A percentile compares a stretch with the other conserved stretches of the same genome.
These are phyloP conservation scores for Hyaloscypha variabilis DNA, from an alignment of 495 filamentous ascomycete genomes.

Conservation along the genomic window DNA sequence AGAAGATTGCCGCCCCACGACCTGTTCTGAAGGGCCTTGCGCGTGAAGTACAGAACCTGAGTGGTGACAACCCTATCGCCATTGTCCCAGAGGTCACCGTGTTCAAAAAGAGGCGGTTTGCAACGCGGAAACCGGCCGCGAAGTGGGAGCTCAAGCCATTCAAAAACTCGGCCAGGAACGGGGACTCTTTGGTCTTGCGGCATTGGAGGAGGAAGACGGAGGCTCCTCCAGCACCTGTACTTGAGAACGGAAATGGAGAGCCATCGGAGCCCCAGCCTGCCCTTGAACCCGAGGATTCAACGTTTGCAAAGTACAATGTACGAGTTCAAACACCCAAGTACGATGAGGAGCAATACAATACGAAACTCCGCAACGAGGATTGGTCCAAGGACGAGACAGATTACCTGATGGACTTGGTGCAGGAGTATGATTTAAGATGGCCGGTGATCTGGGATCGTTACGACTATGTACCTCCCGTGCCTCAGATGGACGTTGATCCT, in stretches of 20 bases:
- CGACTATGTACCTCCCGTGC: conserved; percentile 63
- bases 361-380: conserved; percentile 67
- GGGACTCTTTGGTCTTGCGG: conserved; percentile 56
- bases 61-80: conserved; percentile 49
- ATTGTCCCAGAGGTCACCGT: conserved; percentile 47
- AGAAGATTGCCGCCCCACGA: conserved; percentile 69
- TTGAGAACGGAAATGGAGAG: conserved; percentile 27
- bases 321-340: conserved; percentile 74
- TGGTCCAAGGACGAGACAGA: conserved; percentile 95
- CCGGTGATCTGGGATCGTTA: conserved; percentile 92
- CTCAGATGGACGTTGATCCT: conserved; percentile 40
- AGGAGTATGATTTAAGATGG: conserved; percentile 85
- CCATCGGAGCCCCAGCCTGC: conserved; percentile 24
- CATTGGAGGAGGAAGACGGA: conserved; percentile 66
- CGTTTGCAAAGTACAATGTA: conserved; percentile 82
- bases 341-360: conserved; percentile 82
- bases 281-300: conserved; percentile 48
- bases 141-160: conserved; percentile 54
- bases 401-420: conserved; percentile 74
- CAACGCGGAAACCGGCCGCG: conserved; percentile 64
- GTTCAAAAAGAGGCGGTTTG: conserved; percentile 51
- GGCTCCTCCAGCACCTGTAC: conserved; percentile 19
- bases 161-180: conserved; percentile 55
- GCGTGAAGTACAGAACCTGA: conserved; percentile 62
- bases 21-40: conserved; percentile 62